Conservation (phyloP, 805 yeast genomes). For the Yamadazyma phyllophila region DNA sequence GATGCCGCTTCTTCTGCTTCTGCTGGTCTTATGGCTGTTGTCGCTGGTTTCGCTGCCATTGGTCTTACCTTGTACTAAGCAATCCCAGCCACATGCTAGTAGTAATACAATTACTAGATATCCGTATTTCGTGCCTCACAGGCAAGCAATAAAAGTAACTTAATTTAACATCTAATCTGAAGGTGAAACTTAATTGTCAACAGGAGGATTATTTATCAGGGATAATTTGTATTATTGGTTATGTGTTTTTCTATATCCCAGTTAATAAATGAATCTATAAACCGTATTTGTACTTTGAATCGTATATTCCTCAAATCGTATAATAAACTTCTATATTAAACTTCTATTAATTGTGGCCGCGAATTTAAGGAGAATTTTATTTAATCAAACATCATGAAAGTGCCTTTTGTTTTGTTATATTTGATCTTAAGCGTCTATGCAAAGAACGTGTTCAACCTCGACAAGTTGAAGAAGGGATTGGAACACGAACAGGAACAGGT, state of each 20-base stretch:
- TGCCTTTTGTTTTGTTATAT: constrained; percentile 1
- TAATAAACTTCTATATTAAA: too few species aligned
- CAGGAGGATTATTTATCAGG: neutral
- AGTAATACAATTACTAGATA: neutral
- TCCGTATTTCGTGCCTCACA: constrained; percentile 3
- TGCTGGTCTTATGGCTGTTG: constrained; percentile 18
- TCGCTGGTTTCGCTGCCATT: constrained; percentile 35
- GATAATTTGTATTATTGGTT: constrained; percentile 4
- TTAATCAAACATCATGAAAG: constrained; percentile 1
- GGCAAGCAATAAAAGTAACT: neutral
- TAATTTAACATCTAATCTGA: neutral
- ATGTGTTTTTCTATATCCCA: constrained; percentile 3
- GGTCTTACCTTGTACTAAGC: constrained; percentile 33
- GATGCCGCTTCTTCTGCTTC: constrained; percentile 15
- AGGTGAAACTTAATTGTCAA: neutral
- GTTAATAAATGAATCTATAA: constrained; percentile 1
- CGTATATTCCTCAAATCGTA: neutral
- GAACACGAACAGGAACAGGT: constrained; percentile 3
- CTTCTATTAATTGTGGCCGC: neutral
- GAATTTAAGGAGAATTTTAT: neutral
- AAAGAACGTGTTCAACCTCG: constrained; percentile 17
- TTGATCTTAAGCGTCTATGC: constrained; percentile 5
- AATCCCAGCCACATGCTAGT: neutral
- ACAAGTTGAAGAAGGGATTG: constrained; percentile 7
- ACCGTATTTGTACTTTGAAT: neutral